Percentiles rank a stretch among this genome's conserved stretches.
phyloP scores from a whole-genome alignment of 2,329 filamentous ascomycete genomes.

The Cercospora sp. region DNA sequence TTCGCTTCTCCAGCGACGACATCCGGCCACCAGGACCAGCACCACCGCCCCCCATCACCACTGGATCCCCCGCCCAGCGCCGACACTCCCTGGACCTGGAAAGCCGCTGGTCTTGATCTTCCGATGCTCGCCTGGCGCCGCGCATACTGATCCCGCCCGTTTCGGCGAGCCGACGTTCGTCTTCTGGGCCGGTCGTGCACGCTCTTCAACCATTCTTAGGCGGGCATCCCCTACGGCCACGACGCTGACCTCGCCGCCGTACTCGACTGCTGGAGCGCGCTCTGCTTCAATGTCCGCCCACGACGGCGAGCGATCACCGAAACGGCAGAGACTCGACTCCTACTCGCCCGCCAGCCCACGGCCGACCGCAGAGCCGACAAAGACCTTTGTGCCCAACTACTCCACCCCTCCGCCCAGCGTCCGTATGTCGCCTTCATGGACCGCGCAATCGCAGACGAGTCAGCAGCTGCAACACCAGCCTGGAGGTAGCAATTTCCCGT shows the following conservation, averaged over 20 bases:
- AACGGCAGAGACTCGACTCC: constrained; percentile 41
- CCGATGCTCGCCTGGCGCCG: constrained; percentile 4
- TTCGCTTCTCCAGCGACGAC: background rate
- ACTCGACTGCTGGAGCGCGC: background rate
- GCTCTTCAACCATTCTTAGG: constrained; percentile 19
- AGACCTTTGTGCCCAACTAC: constrained; percentile 41
- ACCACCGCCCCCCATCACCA: background rate
- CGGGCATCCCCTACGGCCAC: constrained; percentile 16
- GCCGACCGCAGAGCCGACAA: constrained; percentile 46
- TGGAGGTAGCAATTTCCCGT: constrained; percentile 36
- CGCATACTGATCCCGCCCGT: constrained; percentile 8
- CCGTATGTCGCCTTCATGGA: constrained; percentile 49
- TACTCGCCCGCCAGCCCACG: constrained; percentile 45
- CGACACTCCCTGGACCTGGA: background rate
- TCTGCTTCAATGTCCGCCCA: constrained; percentile 32
- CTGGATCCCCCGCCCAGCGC: background rate
- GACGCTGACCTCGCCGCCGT: constrained; percentile 5
- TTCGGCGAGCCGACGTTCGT: constrained; percentile 3
- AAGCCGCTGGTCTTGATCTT: constrained; percentile 1
- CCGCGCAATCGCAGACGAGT: constrained; percentile 32
- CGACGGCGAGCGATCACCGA: constrained; percentile 38
- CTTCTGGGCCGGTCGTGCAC: constrained; percentile 5
- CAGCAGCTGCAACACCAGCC: constrained; percentile 22
- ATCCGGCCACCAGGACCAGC: background rate
- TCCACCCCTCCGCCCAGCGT: constrained; percentile 50